Conservation (phyloP, 2,329 filamentous ascomycete genomes). For the Fusarium oligoseptatum region DNA sequence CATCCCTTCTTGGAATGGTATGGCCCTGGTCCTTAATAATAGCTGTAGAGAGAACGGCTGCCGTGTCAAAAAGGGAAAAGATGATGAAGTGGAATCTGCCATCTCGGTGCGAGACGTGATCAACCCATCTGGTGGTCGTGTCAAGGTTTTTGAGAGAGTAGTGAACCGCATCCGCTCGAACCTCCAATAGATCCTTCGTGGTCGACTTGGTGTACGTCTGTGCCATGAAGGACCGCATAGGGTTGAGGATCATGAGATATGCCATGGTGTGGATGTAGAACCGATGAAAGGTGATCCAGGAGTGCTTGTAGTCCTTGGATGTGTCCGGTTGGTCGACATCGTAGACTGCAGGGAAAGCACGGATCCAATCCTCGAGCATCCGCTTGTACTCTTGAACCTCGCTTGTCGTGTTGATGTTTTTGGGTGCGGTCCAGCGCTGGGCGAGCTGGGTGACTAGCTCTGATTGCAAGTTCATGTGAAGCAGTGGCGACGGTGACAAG, state of each 20-base stretch:
- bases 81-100: conserved; percentile 65
- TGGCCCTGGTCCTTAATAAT: conserved; percentile 61
- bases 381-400: conserved; percentile 50
- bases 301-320: conserved; percentile 54
- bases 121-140: conserved; percentile 56
- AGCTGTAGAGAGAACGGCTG: conserved; percentile 63
- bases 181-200: conserved; percentile 49
- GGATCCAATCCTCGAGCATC: conserved; percentile 57
- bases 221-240: conserved; percentile 61
- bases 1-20: conserved; percentile 55
- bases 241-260: conserved; percentile 61
- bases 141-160: conserved; percentile 58
- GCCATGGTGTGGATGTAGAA: conserved; percentile 59
- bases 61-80: conserved; percentile 65
- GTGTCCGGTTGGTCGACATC: conserved; percentile 55
- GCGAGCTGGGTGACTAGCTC: conserved; percentile 48
- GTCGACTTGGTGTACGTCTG: conserved; percentile 48
- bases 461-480: conserved; percentile 55
- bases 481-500: conserved; percentile 49
- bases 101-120: conserved; percentile 59
- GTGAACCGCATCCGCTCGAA: conserved; percentile 57
- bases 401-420: conserved; percentile 43
- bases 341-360: conserved; percentile 57
- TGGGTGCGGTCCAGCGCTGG: conserved; percentile 45
- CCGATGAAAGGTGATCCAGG: conserved; percentile 61